These are phyloP conservation scores for Penicillium italicum DNA, from an alignment of 2,329 filamentous ascomycete genomes.

Conservation along the genomic window DNA sequence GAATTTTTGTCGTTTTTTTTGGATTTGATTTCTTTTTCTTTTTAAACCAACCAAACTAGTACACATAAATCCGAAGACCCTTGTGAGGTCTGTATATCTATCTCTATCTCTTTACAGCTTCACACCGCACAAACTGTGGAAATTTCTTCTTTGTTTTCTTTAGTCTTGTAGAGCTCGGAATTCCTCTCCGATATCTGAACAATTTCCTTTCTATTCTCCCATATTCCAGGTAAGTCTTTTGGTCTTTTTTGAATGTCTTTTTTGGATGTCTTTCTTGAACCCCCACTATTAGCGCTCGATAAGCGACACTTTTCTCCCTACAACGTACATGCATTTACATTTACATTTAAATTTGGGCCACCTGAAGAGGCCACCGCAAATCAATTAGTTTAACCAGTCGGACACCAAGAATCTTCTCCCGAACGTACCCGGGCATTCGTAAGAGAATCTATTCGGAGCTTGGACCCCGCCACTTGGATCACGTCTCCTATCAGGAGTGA, in stretches of 20 bases:
- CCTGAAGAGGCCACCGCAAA: conserved; percentile 12
- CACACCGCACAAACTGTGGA: not conserved
- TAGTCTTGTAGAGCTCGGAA: no score
- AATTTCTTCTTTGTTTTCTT: not conserved
- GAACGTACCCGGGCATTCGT: conserved; percentile 9
- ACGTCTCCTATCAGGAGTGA: conserved; percentile 17
- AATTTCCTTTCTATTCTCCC: not conserved
- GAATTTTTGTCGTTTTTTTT: not conserved
- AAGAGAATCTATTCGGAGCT: conserved; percentile 9
- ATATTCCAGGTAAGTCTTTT: not conserved
- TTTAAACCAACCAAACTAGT: not conserved
- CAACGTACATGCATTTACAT: conserved; percentile 2
- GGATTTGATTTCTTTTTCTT: not conserved
- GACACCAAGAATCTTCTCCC: conserved; percentile 7
- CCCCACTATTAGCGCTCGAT: conserved; percentile 5
- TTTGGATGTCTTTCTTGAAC: not conserved
- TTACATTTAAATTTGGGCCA: conserved; percentile 17
- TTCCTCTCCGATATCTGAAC: not conserved
- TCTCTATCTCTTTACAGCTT: not conserved
- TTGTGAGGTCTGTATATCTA: not conserved
- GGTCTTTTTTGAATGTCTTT: not conserved
- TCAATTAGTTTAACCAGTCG: conserved; percentile 2
- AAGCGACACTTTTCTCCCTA: conserved; percentile 7
- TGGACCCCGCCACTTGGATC: conserved; percentile 12
- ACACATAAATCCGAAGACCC: not conserved